These are phyloP conservation scores for Alternaria triticina DNA, from an alignment of 2,329 filamentous ascomycete genomes.

Conservation along the genomic window DNA sequence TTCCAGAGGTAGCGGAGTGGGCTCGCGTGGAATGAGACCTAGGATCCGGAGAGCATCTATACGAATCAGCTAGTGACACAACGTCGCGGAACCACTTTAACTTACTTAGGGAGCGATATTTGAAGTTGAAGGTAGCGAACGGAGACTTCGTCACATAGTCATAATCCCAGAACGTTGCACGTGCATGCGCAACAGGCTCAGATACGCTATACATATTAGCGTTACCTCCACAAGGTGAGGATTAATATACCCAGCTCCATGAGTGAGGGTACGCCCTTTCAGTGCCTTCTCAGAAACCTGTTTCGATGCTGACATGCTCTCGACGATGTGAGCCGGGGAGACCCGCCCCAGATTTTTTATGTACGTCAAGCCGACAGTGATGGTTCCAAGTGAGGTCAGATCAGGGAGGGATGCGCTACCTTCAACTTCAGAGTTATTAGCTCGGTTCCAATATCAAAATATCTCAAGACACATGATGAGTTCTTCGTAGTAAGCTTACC, in stretches of 20 bases:
- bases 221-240: not conserved
- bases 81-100: not conserved
- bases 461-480: no score
- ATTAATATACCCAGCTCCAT: not conserved
- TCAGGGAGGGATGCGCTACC: not conserved
- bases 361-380: not conserved
- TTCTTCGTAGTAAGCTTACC: not conserved
- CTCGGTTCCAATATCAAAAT: no score
- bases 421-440: not conserved
- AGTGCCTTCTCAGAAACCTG: not conserved
- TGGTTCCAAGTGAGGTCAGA: fast-evolving
- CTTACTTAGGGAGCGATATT: not conserved
- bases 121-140: not conserved
- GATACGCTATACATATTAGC: no score
- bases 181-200: no score
- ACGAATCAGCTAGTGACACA: not conserved
- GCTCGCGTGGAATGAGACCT: not conserved
- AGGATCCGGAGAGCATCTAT: not conserved
- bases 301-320: not conserved
- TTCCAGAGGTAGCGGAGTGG: not conserved
- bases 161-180: no score
- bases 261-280: not conserved
- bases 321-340: not conserved
- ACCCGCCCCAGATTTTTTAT: not conserved
- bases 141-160: not conserved